Evolutionary conservation across 306 rosid species (phyloP), one percentile per base, ranked within the genome.

Genomic region (Cucurbita ficifolia): DNA sequence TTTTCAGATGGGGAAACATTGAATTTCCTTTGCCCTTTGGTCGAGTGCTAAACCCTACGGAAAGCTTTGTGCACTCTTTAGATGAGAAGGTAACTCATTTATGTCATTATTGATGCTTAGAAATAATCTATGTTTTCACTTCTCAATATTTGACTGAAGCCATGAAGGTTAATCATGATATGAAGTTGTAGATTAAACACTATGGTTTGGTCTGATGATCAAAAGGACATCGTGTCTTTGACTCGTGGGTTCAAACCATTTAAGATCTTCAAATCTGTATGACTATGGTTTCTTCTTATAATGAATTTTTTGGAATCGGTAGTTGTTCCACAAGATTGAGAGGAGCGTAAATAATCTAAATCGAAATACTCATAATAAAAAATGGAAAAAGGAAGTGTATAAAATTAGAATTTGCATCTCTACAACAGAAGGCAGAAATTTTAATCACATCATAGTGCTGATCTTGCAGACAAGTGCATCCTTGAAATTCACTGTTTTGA

Each of bases 1-100:
- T 56, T 43, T 55, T 57, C 86, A 91, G 96, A 84, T 91, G 96
- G 96, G 93, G 87, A 52, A 69, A 78, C 67, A 67, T 89, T 18
- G 97, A 89, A 79, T 91, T 91, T 83, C 96, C 96, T 11, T 74
- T 91, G 80, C 97, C 97, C 76, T 91, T 91, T 74, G 96, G 97
- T 55, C 83, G 92, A 82, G 89, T 91, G 80, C 43, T 91, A 56
- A 88, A 81, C 78, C 76, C 96, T 33, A 79, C 96, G 53, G 92
- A 91, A 79, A 86, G 83, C 68, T 91, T 89, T 77, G 69, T 91
- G 80, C 96, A 87, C 80, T 76, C 88, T 33, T 76, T 91, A 77
- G 97, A 91, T 79, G 96, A 91, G 69, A 91, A 91, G 88, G 97
- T 87, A 58, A 43, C 80, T 52, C 57, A 65, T 54, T 79, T 48